A percentile compares a stretch with the other conserved stretches of the same genome.
Evolutionary conservation across 1,139 yeast species (phyloP).

Genomic region (Yamadazyma oceani): DNA sequence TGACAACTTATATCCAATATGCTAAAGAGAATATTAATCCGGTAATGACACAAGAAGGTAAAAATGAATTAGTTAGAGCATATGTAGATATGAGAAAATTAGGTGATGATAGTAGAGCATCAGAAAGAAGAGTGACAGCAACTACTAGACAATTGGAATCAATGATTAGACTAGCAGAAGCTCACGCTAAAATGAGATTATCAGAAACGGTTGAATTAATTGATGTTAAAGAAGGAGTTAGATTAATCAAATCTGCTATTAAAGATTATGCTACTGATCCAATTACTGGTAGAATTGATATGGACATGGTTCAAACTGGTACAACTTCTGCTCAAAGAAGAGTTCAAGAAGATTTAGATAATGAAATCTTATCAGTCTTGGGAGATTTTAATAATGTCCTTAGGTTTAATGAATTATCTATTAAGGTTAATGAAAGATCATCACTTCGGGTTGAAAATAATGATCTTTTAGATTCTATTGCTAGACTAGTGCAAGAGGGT

Average conservation of each 20-base stretch:
- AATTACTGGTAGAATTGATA: constrained; percentile 91
- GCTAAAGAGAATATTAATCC: constrained; percentile 86
- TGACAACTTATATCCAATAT: constrained; percentile 86
- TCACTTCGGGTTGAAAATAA: constrained; percentile 66
- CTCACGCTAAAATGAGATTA: constrained; percentile 95
- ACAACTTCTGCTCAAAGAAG: constrained; percentile 87
- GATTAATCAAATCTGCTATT: constrained; percentile 88
- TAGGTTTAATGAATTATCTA: constrained; percentile 60
- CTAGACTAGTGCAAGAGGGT: constrained; percentile 75
- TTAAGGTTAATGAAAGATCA: constrained; percentile 67
- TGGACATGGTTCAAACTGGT: constrained; percentile 97
- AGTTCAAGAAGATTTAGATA: constrained; percentile 69
- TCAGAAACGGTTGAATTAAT: constrained; percentile 65
- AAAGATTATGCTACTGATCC: constrained; percentile 99
- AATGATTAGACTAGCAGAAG: constrained; percentile 92
- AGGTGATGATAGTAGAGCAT: constrained; percentile 86
- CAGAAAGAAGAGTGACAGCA: constrained; percentile 93
- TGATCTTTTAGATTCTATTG: constrained; percentile 68
- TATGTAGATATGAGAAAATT: constrained; percentile 93
- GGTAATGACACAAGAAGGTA: constrained; percentile 73
- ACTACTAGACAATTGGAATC: constrained; percentile 96
- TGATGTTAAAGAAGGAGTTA: constrained; percentile 93
- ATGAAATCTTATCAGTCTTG: constrained; percentile 54
- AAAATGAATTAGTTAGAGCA: constrained; percentile 80
- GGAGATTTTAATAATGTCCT: constrained; percentile 46